Evolutionary conservation across 371 early-diverging fungal species (phyloP).

Genomic region (Mortierella polycephala): DNA sequence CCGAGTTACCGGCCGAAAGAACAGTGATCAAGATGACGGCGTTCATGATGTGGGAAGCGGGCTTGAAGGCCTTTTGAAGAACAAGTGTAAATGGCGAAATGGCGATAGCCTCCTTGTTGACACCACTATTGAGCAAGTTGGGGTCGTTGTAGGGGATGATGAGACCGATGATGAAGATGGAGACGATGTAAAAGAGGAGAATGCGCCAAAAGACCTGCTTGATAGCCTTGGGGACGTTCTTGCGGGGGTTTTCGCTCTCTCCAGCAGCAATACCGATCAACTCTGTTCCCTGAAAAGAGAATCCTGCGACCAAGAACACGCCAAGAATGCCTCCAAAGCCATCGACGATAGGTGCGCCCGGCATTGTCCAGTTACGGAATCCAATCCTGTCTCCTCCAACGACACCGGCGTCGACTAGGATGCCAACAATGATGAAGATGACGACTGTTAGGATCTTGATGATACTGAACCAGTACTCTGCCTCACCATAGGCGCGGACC

Average conservation of each 20-base stretch:
- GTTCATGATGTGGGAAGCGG: constrained; percentile 67
- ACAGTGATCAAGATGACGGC: constrained; percentile 68
- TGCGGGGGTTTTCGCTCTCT: constrained; percentile 75
- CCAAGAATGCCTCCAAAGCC: constrained; percentile 70
- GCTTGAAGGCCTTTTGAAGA: constrained; percentile 63
- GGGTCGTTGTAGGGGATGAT: constrained; percentile 72
- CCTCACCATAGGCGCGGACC: constrained; percentile 78
- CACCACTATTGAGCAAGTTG: constrained; percentile 56
- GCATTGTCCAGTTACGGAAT: constrained; percentile 67
- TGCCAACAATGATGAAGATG: constrained; percentile 76
- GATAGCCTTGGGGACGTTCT: constrained; percentile 73
- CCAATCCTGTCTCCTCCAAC: constrained; percentile 61
- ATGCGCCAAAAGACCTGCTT: constrained; percentile 80
- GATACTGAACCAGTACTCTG: constrained; percentile 79
- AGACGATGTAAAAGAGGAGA: constrained; percentile 71
- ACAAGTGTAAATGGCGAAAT: constrained; percentile 78
- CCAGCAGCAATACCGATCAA: constrained; percentile 80
- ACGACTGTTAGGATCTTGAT: constrained; percentile 74
- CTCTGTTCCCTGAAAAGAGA: constrained; percentile 82
- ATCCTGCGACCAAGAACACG: constrained; percentile 79
- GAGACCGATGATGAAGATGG: constrained; percentile 75
- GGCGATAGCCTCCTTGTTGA: constrained; percentile 55
- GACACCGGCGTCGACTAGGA: constrained; percentile 61
- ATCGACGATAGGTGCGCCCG: constrained; percentile 72
- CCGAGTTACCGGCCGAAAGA: constrained; percentile 70